Conservation (phyloP, 352 stramenopile species). For the Phytopythium aichiense region DNA sequence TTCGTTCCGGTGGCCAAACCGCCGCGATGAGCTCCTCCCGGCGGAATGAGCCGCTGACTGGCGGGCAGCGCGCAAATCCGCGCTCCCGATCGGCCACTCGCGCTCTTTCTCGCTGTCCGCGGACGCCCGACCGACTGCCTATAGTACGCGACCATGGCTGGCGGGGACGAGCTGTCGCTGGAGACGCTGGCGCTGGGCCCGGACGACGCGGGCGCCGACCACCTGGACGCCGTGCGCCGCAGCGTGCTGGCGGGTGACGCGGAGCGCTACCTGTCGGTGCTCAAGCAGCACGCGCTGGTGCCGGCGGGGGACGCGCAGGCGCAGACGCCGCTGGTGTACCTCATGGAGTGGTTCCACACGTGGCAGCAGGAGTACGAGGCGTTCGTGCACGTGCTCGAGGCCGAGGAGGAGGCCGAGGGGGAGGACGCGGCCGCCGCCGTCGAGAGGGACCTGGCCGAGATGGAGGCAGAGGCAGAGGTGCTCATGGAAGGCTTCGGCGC, state of each 20-base stretch:
- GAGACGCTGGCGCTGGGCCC: conserved; percentile 36
- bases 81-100: not conserved
- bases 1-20: not conserved
- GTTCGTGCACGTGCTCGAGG: conserved; percentile 65
- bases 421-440: conserved; percentile 5
- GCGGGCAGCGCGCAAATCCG: not conserved
- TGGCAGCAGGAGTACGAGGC: conserved; percentile 87
- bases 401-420: conserved; percentile 38
- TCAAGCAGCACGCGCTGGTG: conserved; percentile 20
- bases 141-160: conserved; percentile 9
- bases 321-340: conserved; percentile 47
- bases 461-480: conserved; percentile 63
- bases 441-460: conserved; percentile 68
- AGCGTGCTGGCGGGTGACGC: conserved; percentile 54
- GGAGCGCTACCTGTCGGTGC: conserved; percentile 35
- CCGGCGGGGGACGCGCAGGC: conserved; percentile 16
- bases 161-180: conserved; percentile 34
- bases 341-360: conserved; percentile 86
- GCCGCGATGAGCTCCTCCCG: not conserved
- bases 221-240: conserved; percentile 50
- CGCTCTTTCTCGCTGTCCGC: not conserved
- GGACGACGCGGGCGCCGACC: conserved; percentile 27
- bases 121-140: too few species aligned
- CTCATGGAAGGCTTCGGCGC: conserved; percentile 64
- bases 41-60: conserved; percentile 3